Conservation (phyloP, 139 green algal genomes). For the Picochlorum sp. region DNA sequence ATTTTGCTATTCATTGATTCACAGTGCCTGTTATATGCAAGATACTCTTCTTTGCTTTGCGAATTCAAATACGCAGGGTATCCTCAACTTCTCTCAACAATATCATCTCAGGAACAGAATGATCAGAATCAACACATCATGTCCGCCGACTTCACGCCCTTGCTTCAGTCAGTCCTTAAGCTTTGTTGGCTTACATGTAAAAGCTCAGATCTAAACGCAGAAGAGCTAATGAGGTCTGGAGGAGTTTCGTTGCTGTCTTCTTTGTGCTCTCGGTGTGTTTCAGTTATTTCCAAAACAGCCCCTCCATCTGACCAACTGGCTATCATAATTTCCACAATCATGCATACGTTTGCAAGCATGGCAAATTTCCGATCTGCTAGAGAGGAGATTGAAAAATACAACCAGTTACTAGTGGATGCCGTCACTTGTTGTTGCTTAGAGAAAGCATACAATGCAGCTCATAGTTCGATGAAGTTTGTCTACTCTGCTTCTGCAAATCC, state of each 20-base stretch:
- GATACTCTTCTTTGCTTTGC: slow-evolving; percentile 57
- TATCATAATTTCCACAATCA: slow-evolving; percentile 36
- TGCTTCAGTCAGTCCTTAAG: slow-evolving; percentile 56
- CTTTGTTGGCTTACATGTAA: slow-evolving; percentile 85
- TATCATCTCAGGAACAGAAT: neutral
- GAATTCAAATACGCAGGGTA: slow-evolving; percentile 94
- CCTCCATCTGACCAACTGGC: slow-evolving; percentile 24
- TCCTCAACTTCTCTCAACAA: slow-evolving; percentile 65
- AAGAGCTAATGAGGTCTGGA: slow-evolving; percentile 72
- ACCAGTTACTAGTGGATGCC: slow-evolving; percentile 18
- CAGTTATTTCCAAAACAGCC: slow-evolving; percentile 43
- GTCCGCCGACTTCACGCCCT: slow-evolving; percentile 15
- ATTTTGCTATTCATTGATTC: slow-evolving; percentile 70
- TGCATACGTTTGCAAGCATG: slow-evolving; percentile 60
- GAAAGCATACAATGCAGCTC: slow-evolving; percentile 43
- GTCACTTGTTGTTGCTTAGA: slow-evolving; percentile 41
- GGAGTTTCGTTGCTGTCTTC: slow-evolving; percentile 51
- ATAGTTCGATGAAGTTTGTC: slow-evolving; percentile 60
- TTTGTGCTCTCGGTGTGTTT: slow-evolving; percentile 61
- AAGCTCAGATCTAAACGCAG: slow-evolving; percentile 63
- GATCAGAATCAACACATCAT: slow-evolving; percentile 36
- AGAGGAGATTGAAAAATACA: slow-evolving; percentile 22
- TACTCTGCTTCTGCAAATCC: slow-evolving; percentile 34
- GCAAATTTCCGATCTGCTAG: slow-evolving; percentile 39
- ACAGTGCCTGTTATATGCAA: slow-evolving; percentile 74